Base-by-base conservation (phyloP, 106 monocot genomes). In the Acanthochlamys bracteata region DNA sequence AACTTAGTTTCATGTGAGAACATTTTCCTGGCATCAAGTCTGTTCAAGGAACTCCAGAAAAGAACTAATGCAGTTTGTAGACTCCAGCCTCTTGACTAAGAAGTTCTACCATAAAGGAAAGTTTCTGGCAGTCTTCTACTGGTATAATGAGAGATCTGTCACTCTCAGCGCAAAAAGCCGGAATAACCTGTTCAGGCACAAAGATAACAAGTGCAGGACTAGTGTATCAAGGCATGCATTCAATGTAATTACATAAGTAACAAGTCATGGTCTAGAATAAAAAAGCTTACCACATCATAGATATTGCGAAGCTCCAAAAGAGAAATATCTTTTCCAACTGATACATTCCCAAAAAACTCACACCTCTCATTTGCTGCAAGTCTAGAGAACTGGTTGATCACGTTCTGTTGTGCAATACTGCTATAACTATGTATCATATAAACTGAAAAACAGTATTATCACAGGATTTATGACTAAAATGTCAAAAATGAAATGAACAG, bases 121-220 rank as follows among this genome's bases (percentile, higher is more conserved):
- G 4, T 54, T 54, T 46, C 45, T 46, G 45, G 45, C 78, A 79
- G 82, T 92, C 88, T 67, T 98, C 91, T 25, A 91, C 91, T 61
- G 83, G 83, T 26, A 98, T 69, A 26, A 80, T 80, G 69, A 98
- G 77, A 57, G 63, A 79, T 71, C 76, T 75, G 65, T 98, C 98
- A 85, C 92, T 98, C 76, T 98, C 98, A 54, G 98, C 92, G 74
- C 96, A 88, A 80, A 92, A 98, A 41, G 88, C 88, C 80, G 92
- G 84, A 16, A 93, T 84, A 69, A 88, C 87, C 92, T 92, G 78
- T 20, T 67, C 56, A 66, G 25, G 25, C 45, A 46, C 45, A 46
- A 6, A 55, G 14, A 6, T 19, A 55, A 55, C 4, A 19, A 55
- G 7, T 55, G n/a, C n/a, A n/a, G n/a, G n/a, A n/a, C n/a, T n/a